These are phyloP conservation scores for Albugo candida DNA, from an alignment of 352 stramenopile genomes.

Conservation along the genomic window DNA sequence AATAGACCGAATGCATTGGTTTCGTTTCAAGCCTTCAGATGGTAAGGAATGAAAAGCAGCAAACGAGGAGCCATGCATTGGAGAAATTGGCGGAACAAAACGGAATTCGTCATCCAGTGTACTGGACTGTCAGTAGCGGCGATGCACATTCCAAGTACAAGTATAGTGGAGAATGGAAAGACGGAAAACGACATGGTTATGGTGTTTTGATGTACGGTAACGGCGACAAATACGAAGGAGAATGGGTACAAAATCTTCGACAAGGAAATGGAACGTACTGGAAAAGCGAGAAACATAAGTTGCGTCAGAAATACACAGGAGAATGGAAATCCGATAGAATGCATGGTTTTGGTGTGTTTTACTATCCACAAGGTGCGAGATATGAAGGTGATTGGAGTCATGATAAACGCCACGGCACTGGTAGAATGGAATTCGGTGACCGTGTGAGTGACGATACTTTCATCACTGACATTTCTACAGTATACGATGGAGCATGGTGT, in stretches of 20 bases:
- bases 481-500: conserved; percentile 79
- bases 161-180: conserved; percentile 87
- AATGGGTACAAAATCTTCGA: conserved; percentile 64
- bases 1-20: too few species aligned
- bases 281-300: conserved; percentile 41
- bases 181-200: conserved; percentile 84
- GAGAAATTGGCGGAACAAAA: conserved; percentile 39
- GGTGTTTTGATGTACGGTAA: conserved; percentile 79
- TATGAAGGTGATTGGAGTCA: conserved; percentile 67
- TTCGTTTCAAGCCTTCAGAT: too few species aligned
- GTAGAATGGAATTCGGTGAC: conserved; percentile 51
- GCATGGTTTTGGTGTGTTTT: conserved; percentile 61
- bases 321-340: conserved; percentile 57
- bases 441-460: conserved; percentile 16
- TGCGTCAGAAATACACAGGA: conserved; percentile 72
- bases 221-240: conserved; percentile 81
- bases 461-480: conserved; percentile 8
- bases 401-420: conserved; percentile 57
- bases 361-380: conserved; percentile 56
- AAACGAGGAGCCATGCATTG: conserved; percentile 20
- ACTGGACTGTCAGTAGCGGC: conserved; percentile 23
- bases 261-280: conserved; percentile 68
- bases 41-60: too few species aligned
- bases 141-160: conserved; percentile 17
- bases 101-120: conserved; percentile 52